Evolutionary conservation across 371 early-diverging fungal species (phyloP), one percentile per base, ranked within the genome.

Genomic region (Ordospora pajunii): DNA sequence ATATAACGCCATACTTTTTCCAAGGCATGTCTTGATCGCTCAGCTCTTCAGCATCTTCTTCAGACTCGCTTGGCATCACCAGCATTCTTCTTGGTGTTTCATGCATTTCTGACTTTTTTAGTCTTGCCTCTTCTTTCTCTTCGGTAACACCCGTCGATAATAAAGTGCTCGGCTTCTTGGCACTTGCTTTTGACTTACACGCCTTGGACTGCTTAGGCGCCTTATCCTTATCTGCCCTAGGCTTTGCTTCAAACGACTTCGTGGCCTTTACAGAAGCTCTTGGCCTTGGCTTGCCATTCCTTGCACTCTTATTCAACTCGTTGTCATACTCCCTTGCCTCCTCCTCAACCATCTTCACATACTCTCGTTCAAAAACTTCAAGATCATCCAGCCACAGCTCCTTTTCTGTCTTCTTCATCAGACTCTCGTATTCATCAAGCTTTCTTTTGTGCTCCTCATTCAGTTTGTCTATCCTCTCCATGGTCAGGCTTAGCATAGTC

Each of bases 321-420:
- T 50, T 64, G 44, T 64, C 70, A 62, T 77, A 74, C 43, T 65
- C 74, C 14, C 11, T 54, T 46, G 49, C 51, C 22, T 81, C 81
- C 9, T 49, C 64, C 19, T 70, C 77, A 23, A 72, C n/a, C 11
- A 71, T 37, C 43, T 73, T 64, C 40, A 45, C 11, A 46, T 75
- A 78, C 17, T 53, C 74, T 17, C 9, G 40, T 22, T 70, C 77
- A 68, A 85, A 80, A 21, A 14, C 66, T 19, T 81, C 74, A 42
- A 99, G 79, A 80, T 99, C 99, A 22, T 86, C 82, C 5, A 87
- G 84, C 99, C 99, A 99, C 62, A 99, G 84, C 63, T 90, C 89
- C 66, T 88, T 86, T 1, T 91, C 88, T 1, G 91, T 84, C 58
- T 88, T 90, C 0, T 83, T 85, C 21, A 88, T 80, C 67, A 96